phyloP scores from a whole-genome alignment of 768 basidiomycete genomes.

The Coprinellus aureogranulatus region DNA sequence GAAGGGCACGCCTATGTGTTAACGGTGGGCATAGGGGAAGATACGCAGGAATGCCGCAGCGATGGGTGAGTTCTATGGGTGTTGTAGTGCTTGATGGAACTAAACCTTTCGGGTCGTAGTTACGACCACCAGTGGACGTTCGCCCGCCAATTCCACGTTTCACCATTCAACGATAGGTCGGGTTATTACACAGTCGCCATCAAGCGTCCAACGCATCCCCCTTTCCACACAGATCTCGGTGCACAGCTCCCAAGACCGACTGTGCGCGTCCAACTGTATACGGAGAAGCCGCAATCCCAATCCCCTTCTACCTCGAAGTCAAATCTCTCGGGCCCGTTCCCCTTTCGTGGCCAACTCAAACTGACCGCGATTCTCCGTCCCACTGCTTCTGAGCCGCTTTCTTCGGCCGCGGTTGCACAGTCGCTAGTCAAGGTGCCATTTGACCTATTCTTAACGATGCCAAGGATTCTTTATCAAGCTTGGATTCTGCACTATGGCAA shows the following conservation, averaged over 20 bases:
- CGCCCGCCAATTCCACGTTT: constrained; percentile 68
- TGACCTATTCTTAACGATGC: constrained; percentile 50
- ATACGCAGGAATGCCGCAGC: constrained; percentile 22
- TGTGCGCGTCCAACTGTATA: constrained; percentile 42
- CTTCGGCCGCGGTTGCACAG: constrained; percentile 33
- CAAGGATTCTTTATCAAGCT: constrained; percentile 63
- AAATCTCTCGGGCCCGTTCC: background rate
- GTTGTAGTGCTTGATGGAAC: background rate
- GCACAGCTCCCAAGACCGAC: constrained; percentile 26
- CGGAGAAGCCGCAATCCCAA: constrained; percentile 4
- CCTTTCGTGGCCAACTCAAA: constrained; percentile 41
- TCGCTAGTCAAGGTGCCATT: constrained; percentile 47
- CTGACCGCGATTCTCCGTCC: constrained; percentile 50
- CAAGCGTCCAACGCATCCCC: constrained; percentile 40
- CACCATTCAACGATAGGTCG: constrained; percentile 70
- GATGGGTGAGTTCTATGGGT: constrained; percentile 27
- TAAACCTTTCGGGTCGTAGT: constrained; percentile 23
- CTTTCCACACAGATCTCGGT: constrained; percentile 13
- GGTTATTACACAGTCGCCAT: constrained; percentile 64
- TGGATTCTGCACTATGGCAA: constrained; percentile 60
- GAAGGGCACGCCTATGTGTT: constrained; percentile 64
- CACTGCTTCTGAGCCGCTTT: constrained; percentile 36
- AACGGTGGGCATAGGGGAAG: constrained; percentile 43
- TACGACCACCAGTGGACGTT: constrained; percentile 67
- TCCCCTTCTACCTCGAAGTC: background rate